These are phyloP conservation scores for Scheffersomyces titani DNA, from an alignment of 1,139 yeast species.

Conservation along the genomic window DNA sequence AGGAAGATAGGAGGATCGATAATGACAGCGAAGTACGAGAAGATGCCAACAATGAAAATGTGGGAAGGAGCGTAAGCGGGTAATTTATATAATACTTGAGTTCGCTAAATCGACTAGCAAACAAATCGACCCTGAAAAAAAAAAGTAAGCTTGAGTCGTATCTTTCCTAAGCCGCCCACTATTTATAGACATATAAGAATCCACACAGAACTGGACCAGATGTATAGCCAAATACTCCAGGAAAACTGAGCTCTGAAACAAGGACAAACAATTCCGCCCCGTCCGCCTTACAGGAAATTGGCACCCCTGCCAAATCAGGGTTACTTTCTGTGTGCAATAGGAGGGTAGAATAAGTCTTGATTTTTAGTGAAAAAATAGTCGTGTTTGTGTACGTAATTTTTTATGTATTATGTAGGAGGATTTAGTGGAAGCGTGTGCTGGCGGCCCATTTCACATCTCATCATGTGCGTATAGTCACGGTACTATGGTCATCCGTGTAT, in stretches of 20 bases:
- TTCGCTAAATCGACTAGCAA: background rate
- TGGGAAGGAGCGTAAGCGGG: background rate
- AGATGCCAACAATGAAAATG: background rate
- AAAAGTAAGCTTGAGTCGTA: background rate
- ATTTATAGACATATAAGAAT: background rate
- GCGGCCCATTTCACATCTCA: background rate
- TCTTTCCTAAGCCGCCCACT: background rate
- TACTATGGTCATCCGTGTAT: no score
- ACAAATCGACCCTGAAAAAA: background rate
- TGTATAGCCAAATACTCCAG: background rate
- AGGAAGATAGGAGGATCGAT: background rate
- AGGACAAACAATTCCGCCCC: background rate
- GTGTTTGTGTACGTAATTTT: background rate
- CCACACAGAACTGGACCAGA: background rate
- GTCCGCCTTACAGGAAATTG: background rate
- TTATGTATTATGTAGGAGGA: background rate
- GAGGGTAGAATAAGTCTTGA: background rate
- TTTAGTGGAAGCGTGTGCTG: background rate
- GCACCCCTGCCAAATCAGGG: background rate
- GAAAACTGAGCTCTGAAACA: background rate
- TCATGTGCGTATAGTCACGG: no score
- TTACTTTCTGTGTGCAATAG: background rate
- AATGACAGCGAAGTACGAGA: background rate
- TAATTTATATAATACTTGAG: background rate
- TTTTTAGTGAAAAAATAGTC: background rate